phyloP scores from a whole-genome alignment of 345 rosid species.

The Syzygium aromaticum region DNA sequence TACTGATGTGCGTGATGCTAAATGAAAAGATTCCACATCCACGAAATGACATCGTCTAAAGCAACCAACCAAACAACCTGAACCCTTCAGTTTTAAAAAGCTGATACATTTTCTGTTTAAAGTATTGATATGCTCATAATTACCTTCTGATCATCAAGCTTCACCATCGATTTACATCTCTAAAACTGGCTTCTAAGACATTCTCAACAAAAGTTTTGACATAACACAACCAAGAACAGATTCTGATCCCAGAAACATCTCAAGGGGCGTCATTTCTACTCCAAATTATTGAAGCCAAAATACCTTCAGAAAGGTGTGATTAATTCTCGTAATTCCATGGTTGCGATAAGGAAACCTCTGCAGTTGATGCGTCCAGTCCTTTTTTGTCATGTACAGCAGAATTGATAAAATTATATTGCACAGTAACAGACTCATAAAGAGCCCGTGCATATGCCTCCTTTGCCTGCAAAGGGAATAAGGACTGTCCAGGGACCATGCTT shows the following conservation, averaged over 20 bases:
- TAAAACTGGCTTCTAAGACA: neutral
- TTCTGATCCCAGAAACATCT: neutral
- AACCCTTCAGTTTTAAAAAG: neutral
- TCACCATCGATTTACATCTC: neutral
- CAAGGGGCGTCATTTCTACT: neutral
- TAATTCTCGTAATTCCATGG: constrained; percentile 58
- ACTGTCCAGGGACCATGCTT: neutral
- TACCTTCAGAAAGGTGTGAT: constrained; percentile 6
- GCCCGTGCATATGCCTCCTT: constrained; percentile 48
- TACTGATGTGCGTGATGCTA: neutral
- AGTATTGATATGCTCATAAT: neutral
- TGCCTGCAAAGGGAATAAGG: constrained; percentile 40
- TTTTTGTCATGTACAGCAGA: constrained; percentile 54
- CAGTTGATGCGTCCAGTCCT: constrained; percentile 63
- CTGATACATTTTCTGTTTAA: neutral
- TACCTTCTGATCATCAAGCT: neutral
- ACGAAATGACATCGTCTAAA: neutral
- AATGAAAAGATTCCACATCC: neutral
- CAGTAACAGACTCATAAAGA: constrained; percentile 45
- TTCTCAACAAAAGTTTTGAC: neutral
- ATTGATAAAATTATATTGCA: constrained; percentile 62
- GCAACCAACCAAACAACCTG: neutral
- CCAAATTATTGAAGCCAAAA: neutral
- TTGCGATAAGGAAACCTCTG: constrained; percentile 64
- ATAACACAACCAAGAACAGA: neutral